A percentile compares a stretch with the other conserved stretches of the same genome.
Evolutionary conservation across 306 rosid genomes (phyloP).

Genomic region (Fagus sylvatica): DNA sequence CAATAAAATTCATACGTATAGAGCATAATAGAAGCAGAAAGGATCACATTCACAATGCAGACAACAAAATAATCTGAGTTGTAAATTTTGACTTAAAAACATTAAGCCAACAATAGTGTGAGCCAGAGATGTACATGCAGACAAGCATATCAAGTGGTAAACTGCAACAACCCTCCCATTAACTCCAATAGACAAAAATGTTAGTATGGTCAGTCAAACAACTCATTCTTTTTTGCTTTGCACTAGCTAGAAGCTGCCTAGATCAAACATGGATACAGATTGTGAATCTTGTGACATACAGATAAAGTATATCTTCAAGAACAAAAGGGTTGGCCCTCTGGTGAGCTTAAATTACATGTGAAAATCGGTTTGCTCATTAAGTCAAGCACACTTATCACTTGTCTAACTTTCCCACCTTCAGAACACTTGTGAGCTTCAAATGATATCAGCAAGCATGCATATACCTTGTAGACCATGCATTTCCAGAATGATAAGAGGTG

Average conservation of each 20-base stretch:
- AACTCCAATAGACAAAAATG: neutral
- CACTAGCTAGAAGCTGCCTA: neutral
- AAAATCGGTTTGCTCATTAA: conserved; percentile 1
- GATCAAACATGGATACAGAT: too few species aligned
- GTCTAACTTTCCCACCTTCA: conserved; percentile 11
- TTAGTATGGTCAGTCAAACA: neutral
- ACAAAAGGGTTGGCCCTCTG: conserved; percentile 9
- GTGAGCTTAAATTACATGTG: neutral
- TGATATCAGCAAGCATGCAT: neutral
- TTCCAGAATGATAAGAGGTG: neutral
- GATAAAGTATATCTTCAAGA: conserved; percentile 11
- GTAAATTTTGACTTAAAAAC: neutral
- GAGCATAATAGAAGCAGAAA: conserved; percentile 2
- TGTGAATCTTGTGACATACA: neutral
- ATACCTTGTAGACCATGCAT: neutral
- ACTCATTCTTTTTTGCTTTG: conserved; percentile 4
- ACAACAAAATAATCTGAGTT: neutral
- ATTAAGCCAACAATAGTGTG: neutral
- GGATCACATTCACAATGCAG: conserved; percentile 17
- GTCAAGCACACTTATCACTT: neutral
- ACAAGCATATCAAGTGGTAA: neutral
- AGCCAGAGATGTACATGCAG: neutral
- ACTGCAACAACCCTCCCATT: neutral
- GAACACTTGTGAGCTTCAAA: neutral
- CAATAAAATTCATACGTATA: neutral